Conservation (phyloP, 1,139 yeast species). For the Candida freyschussii region DNA sequence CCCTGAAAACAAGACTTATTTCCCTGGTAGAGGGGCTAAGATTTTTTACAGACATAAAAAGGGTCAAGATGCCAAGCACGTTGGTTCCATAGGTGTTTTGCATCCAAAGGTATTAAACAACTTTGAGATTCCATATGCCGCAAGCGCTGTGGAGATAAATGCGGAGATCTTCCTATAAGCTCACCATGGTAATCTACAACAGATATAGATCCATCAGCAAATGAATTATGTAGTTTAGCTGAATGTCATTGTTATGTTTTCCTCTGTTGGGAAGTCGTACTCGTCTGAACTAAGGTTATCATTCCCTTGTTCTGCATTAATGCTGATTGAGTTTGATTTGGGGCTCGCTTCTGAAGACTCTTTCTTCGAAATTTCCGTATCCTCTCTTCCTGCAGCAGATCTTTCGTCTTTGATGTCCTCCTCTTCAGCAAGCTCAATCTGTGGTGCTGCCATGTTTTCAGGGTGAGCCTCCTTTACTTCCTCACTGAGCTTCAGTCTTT, state of each 20-base stretch:
- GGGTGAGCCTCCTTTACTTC: slow-evolving; percentile 16
- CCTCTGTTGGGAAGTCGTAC: slow-evolving; percentile 22
- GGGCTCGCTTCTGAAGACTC: too few relatives aligned
- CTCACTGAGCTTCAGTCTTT: slow-evolving; percentile 23
- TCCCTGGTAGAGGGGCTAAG: slow-evolving; percentile 97
- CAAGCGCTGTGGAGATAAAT: slow-evolving; percentile 84
- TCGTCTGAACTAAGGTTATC: slow-evolving; percentile 17
- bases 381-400: too few relatives aligned
- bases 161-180: slow-evolving; percentile 72
- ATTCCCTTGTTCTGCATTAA: slow-evolving; percentile 1
- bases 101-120: slow-evolving; percentile 89
- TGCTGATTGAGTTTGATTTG: background rate
- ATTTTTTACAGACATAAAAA: slow-evolving; percentile 65
- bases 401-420: slow-evolving; percentile 4
- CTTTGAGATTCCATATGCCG: slow-evolving; percentile 92
- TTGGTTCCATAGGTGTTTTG: slow-evolving; percentile 89
- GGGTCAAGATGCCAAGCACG: slow-evolving; percentile 49
- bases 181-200: background rate
- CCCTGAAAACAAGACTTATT: slow-evolving; percentile 63
- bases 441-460: too few relatives aligned
- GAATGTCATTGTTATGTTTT: slow-evolving; percentile 29
- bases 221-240: slow-evolving; percentile 15
- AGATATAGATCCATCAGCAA: too few relatives aligned
- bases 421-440: slow-evolving; percentile 9
- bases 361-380: too few relatives aligned